Base-by-base conservation (phyloP, 2,329 filamentous ascomycete species). In the Lasiodiplodia gonubiensis region DNA sequence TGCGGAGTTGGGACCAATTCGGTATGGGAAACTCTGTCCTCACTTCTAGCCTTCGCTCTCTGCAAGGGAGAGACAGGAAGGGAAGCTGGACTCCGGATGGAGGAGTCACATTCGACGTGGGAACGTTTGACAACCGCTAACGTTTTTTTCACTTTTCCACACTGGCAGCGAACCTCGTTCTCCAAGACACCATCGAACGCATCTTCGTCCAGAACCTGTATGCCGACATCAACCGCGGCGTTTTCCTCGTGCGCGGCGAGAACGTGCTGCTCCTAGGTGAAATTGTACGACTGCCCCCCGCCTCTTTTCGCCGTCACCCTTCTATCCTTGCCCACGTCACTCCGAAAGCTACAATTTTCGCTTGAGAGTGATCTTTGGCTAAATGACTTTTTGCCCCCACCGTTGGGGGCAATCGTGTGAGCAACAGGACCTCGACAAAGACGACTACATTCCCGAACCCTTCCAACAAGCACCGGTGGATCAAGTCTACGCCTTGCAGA, bases 1-100 rank as follows among this genome's bases (percentile, higher is more conserved):
- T 99, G 72, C 87, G 95, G 75, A 97, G 92, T 73, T 99, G 95
- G 93, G 95, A 99, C 81, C 95, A 99, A 80, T 98, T 97, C 76
- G 94, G 94, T 97, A 89, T 12, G 73, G 64, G 30, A 37, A 8
- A 21, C 12, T 18, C 14, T 37, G 12, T 37, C n/a, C 30, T 16
- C 25, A 12, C 8, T 23, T 37, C 10, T 21, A 27, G 49, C 18
- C 35, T 33, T 51, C 25, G 21, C 27, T 27, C 12, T 16, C 4
- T n/a, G n/a, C 18, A 46, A 46, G n/a, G 42, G 42, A 46, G 42
- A 46, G 42, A 11, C 2, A 18, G 18, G 42, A 16, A 16, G n/a
- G 42, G 42, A 21, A 10, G n/a, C 42, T n/a, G 42, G 42, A 46
- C 42, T 46, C 18, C 42, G n/a, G n/a, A 5, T 21, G 42, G 42